Evolutionary conservation across 73 alveolate species (phyloP), one percentile per base, ranked within the genome.

Genomic region (Uronychia setigera): DNA sequence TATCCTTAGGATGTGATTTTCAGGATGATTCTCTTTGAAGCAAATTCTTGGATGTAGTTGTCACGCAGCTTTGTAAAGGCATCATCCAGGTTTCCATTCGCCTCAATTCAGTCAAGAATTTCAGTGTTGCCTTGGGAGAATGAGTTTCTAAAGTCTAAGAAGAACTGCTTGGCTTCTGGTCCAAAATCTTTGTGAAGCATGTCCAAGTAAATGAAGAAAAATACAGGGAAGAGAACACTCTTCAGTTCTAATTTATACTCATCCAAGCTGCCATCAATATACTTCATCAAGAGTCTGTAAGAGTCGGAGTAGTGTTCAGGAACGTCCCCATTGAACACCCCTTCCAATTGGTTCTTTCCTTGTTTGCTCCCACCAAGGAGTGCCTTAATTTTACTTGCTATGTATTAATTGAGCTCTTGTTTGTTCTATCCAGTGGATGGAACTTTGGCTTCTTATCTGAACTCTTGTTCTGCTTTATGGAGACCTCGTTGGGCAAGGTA

Each of bases 151-250:
- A 31, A 83, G 30, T 90, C 90, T 26, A 31, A 29, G 74, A 80
- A 90, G 82, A 90, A 90, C 30, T 85, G 11, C 58, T 46, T 33
- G 0, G 93, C 93, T 29, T 83, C 46, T 1, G 74, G 88, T 29
- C 29, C n/a, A 28, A 33, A 74, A 1, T 86, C 76, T 59, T 67
- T 32, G 26, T 59, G 32, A 34, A 90, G 32, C 95, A 90, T 90
- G 59, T 90, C 74, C 75, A 90, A 58, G 58, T 85, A 90, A 1
- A 79, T 74, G 80, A 31, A 81, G 0, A 76, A 28, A 84, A 90
- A 90, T 31, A 90, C 79, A 27, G 95, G 95, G 60, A 82, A 84
- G 29, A 90, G 77, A 0, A 90, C 81, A 32, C 84, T 90, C 67
- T 76, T 26, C 58, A 90, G 86, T 34, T 90, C 95, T 32, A 82